These are phyloP conservation scores for Hypoxylon sp. DNA, from an alignment of 2,329 filamentous ascomycete genomes.

Conservation along the genomic window DNA sequence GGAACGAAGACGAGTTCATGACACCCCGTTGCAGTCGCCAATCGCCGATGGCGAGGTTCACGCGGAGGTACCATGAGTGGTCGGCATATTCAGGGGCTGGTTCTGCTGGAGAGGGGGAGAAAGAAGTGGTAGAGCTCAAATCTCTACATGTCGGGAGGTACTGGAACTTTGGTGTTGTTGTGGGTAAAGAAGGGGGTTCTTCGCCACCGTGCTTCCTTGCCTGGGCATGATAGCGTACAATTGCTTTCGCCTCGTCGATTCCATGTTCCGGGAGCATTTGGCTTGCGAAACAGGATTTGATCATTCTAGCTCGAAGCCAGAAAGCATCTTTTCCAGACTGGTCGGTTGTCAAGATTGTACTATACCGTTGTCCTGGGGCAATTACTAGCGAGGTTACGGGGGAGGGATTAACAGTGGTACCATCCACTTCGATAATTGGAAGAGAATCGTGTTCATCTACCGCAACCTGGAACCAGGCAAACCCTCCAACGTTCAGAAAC, in stretches of 20 bases:
- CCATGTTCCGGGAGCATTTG: conserved; percentile 59
- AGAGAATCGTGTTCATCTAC: conserved; percentile 71
- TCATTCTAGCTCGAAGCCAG: conserved; percentile 74
- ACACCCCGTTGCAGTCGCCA: conserved; percentile 70
- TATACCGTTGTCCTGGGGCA: conserved; percentile 78
- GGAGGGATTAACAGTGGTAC: conserved; percentile 72
- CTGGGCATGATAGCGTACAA: conserved; percentile 59
- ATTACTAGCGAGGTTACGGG: conserved; percentile 73
- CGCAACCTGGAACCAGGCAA: conserved; percentile 78
- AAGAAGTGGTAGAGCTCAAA: conserved; percentile 58
- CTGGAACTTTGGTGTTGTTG: conserved; percentile 53
- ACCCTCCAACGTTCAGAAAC: conserved; percentile 77
- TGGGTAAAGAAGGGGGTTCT: conserved; percentile 49
- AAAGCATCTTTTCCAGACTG: conserved; percentile 66
- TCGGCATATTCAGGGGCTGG: conserved; percentile 62
- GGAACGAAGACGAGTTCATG: conserved; percentile 68
- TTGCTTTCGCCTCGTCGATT: conserved; percentile 61
- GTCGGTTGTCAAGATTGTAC: conserved; percentile 72
- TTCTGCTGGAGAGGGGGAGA: conserved; percentile 59
- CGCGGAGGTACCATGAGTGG: conserved; percentile 65
- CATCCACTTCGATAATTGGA: conserved; percentile 76
- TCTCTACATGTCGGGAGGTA: conserved; percentile 62
- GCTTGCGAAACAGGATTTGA: conserved; percentile 70
- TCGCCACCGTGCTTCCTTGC: conserved; percentile 31
- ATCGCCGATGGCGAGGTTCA: conserved; percentile 70